Conservation (phyloP, 345 rosid genomes). For the Cardamine occulta region DNA sequence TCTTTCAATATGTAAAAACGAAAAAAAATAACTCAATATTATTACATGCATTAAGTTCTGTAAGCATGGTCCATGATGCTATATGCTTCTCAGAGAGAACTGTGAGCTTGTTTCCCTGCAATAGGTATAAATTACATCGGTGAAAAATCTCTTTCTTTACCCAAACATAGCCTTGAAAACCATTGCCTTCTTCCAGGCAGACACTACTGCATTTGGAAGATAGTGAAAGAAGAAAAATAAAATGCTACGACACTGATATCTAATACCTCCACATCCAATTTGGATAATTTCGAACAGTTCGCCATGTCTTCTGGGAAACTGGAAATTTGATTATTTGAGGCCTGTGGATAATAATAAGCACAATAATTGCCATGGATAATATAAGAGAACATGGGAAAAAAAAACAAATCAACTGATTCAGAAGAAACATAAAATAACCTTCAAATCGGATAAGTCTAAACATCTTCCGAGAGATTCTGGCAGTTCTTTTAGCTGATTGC, state of each 20-base stretch:
- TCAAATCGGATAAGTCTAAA: slow-evolving; percentile 71
- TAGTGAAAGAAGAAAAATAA: slow-evolving; percentile 5
- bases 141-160: slow-evolving; percentile 23
- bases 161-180: slow-evolving; percentile 6
- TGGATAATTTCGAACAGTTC: slow-evolving; percentile 69
- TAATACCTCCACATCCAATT: slow-evolving; percentile 84
- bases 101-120: slow-evolving; percentile 85
- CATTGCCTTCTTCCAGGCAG: slow-evolving; percentile 18
- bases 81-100: slow-evolving; percentile 58
- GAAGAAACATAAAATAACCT: slow-evolving; percentile 57
- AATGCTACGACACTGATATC: background rate
- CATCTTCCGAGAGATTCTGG: slow-evolving; percentile 83
- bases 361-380: slow-evolving; percentile 24
- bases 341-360: slow-evolving; percentile 51
- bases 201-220: slow-evolving; percentile 8
- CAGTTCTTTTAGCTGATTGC: slow-evolving; percentile 72
- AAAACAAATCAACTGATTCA: slow-evolving; percentile 32
- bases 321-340: slow-evolving; percentile 69
- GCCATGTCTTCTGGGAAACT: slow-evolving; percentile 75
- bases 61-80: slow-evolving; percentile 75
- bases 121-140: slow-evolving; percentile 28
- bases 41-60: slow-evolving; percentile 88
- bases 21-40: background rate
- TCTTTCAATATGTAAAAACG: slow-evolving; percentile 1
- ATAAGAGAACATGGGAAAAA: background rate